Evolutionary conservation across 169 alveolate genomes (phyloP).

Genomic region (Hepatocystis sp.): DNA sequence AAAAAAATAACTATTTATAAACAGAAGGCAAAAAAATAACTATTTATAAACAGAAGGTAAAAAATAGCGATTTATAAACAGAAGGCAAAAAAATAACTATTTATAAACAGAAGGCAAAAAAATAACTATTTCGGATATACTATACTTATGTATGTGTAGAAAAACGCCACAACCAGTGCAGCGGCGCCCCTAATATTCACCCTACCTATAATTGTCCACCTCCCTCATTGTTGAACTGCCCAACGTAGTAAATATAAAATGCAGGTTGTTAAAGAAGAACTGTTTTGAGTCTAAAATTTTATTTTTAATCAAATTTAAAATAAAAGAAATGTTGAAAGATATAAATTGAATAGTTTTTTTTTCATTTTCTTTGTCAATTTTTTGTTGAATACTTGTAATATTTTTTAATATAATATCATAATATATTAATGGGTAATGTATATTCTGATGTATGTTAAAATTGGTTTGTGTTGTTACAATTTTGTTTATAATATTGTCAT

Average conservation of each 20-base stretch:
- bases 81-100: no score
- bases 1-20: no score
- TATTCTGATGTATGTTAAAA: conserved; percentile 57
- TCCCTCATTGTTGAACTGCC: conserved; percentile 57
- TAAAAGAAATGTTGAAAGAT: conserved; percentile 53
- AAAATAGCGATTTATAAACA: no score
- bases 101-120: no score
- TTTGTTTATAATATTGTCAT: conserved; percentile 58
- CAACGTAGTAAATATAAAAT: conserved; percentile 63
- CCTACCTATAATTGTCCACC: conserved; percentile 57
- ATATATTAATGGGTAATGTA: conserved; percentile 46
- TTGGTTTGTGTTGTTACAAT: conserved; percentile 45
- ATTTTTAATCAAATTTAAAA: conserved; percentile 52
- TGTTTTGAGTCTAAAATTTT: conserved; percentile 53
- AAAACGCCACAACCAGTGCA: no score
- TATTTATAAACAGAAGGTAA: no score
- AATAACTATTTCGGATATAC: no score
- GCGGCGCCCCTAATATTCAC: neutral
- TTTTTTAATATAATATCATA: conserved; percentile 58
- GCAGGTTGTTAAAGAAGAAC: conserved; percentile 54
- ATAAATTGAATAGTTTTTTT: conserved; percentile 72
- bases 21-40: no score
- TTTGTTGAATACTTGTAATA: conserved; percentile 61
- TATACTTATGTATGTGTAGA: no score
- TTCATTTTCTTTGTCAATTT: conserved; percentile 65